phyloP scores from a whole-genome alignment of 352 stramenopile genomes.

The Phytophthora nicotianae region DNA sequence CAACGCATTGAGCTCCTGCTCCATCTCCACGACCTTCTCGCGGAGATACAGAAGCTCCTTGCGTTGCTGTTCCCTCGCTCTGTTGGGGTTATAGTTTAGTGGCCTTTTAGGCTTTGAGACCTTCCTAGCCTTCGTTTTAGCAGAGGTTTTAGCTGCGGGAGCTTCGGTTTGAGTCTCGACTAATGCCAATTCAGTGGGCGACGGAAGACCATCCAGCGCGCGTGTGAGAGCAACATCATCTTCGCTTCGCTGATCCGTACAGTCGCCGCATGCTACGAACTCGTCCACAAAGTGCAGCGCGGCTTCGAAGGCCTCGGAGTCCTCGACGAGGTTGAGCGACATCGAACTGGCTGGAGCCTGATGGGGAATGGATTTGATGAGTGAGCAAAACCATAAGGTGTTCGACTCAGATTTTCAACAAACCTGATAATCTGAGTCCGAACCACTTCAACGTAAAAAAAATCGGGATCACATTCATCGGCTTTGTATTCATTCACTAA shows the following conservation, averaged over 20 bases:
- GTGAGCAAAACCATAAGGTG: background rate
- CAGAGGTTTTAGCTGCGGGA: background rate
- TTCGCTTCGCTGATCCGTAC: background rate
- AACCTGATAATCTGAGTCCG: background rate
- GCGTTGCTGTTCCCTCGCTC: slow-evolving; percentile 40
- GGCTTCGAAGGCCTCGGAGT: slow-evolving; percentile 35
- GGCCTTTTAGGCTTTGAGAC: slow-evolving; percentile 19
- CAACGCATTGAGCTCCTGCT: slow-evolving; percentile 38
- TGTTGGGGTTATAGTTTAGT: slow-evolving; percentile 46
- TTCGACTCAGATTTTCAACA: background rate
- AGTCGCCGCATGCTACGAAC: slow-evolving; percentile 2
- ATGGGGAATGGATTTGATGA: background rate
- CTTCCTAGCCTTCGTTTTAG: slow-evolving; percentile 18
- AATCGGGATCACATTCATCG: background rate
- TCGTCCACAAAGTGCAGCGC: slow-evolving; percentile 44
- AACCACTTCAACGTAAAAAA: background rate
- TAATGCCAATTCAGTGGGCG: slow-evolving; percentile 16
- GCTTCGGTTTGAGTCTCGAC: slow-evolving; percentile 6
- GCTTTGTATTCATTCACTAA: slow-evolving; percentile 3
- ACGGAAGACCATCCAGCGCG: slow-evolving; percentile 24
- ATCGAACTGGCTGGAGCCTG: slow-evolving; percentile 9
- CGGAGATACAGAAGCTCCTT: slow-evolving; percentile 52
- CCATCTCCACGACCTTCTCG: slow-evolving; percentile 49
- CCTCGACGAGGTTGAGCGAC: slow-evolving; percentile 30
- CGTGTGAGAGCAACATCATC: slow-evolving; percentile 11